phyloP scores from a whole-genome alignment of 1,284 basidiomycete species.

The Pholiota adiposa region DNA sequence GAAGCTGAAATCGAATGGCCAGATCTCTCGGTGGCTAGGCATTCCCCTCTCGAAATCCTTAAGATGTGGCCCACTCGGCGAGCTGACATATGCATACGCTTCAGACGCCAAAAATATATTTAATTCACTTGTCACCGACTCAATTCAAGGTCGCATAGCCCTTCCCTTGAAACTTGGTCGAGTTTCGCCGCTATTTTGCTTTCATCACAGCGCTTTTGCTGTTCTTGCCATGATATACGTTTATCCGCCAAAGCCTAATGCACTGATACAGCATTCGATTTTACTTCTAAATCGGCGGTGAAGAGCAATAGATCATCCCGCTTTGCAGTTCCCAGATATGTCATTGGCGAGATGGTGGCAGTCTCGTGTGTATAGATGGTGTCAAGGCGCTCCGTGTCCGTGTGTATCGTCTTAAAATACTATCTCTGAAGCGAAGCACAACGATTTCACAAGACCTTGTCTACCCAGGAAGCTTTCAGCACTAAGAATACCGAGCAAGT shows the following conservation, averaged over 20 bases:
- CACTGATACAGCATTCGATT: not conserved
- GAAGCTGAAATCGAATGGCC: not conserved
- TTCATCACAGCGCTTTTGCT: not conserved
- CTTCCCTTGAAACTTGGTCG: no score
- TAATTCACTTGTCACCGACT: not conserved
- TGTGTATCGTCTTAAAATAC: not conserved
- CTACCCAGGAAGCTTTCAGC: not conserved
- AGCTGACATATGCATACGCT: not conserved
- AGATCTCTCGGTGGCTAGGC: not conserved
- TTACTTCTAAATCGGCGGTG: not conserved
- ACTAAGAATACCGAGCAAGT: not conserved
- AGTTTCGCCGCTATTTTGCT: not conserved
- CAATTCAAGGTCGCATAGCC: not conserved
- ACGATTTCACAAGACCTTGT: not conserved
- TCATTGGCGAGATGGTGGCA: not conserved
- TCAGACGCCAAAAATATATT: not conserved
- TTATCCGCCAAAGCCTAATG: not conserved
- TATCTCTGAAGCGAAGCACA: not conserved
- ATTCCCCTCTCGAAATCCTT: not conserved
- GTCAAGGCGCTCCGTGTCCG: constrained; percentile 1
- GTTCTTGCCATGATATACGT: not conserved
- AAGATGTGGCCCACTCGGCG: not conserved
- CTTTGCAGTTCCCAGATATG: not conserved
- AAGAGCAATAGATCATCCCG: not conserved
- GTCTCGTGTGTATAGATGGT: not conserved